A percentile compares a stretch with the other conserved stretches of the same genome.
Conservation (phyloP, 1,139 yeast species). For the Debaryomyces subglobosus region DNA sequence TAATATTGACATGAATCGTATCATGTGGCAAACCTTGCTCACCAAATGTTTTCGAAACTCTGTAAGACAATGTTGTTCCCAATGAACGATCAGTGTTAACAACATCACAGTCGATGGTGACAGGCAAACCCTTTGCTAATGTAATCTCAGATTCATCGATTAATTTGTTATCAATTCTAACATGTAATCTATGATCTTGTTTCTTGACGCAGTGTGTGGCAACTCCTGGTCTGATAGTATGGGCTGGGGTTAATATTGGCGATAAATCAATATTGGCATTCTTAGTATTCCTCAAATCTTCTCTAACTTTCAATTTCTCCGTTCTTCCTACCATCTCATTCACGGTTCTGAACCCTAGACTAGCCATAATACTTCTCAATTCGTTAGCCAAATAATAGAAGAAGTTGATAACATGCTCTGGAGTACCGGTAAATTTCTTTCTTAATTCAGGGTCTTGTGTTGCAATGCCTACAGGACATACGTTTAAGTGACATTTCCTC, state of each 20-base stretch:
- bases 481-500: conserved; percentile 82
- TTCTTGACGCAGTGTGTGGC: conserved; percentile 91
- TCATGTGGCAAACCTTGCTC: conserved; percentile 94
- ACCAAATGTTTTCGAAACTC: conserved; percentile 92
- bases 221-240: conserved; percentile 96
- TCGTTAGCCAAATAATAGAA: conserved; percentile 94
- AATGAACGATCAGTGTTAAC: conserved; percentile 95
- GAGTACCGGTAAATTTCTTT: conserved; percentile 92
- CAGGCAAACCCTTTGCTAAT: conserved; percentile 91
- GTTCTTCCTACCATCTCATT: conserved; percentile 98
- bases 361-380: conserved; percentile 90
- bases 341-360: conserved; percentile 90
- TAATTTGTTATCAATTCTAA: conserved; percentile 91
- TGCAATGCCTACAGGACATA: conserved; percentile 98
- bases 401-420: conserved; percentile 97
- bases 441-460: conserved; percentile 96
- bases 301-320: conserved; percentile 84
- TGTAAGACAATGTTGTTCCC: conserved; percentile 92
- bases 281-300: conserved; percentile 84
- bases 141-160: conserved; percentile 95
- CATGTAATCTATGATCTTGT: conserved; percentile 92
- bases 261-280: conserved; percentile 89
- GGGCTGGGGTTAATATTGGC: conserved; percentile 96
- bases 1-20: conserved; percentile 88
- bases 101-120: conserved; percentile 88